Percentiles rank a stretch among this genome's conserved stretches.
Evolutionary conservation across 2,329 filamentous ascomycete species (phyloP).

Genomic region (Stagonosporopsis vannaccii): DNA sequence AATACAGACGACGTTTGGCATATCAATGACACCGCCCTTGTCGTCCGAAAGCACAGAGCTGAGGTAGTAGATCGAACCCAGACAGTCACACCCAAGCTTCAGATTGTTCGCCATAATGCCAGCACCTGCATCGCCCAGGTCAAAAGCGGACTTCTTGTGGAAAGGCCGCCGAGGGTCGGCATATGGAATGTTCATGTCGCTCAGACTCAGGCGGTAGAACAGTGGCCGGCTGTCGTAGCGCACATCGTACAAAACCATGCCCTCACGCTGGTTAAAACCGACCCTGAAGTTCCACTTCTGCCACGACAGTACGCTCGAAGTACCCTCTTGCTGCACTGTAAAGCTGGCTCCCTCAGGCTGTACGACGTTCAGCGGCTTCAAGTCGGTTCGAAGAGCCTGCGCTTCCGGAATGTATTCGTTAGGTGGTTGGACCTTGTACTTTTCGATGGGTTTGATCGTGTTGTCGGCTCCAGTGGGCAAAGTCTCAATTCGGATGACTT

Average conservation of each 20-base stretch:
- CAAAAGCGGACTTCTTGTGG: slow-evolving; percentile 74
- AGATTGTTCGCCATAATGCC: slow-evolving; percentile 74
- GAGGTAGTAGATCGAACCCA: slow-evolving; percentile 74
- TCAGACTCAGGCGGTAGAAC: slow-evolving; percentile 71
- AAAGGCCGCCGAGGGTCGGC: slow-evolving; percentile 71
- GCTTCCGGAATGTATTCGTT: slow-evolving; percentile 73
- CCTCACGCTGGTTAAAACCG: slow-evolving; percentile 73
- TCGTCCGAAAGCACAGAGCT: slow-evolving; percentile 65
- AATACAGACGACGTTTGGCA: slow-evolving; percentile 73
- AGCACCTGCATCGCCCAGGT: slow-evolving; percentile 71
- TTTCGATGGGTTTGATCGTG: slow-evolving; percentile 61
- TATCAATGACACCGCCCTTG: slow-evolving; percentile 64
- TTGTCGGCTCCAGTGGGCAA: slow-evolving; percentile 72
- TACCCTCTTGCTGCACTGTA: slow-evolving; percentile 59
- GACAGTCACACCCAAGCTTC: slow-evolving; percentile 73
- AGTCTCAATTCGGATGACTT: slow-evolving; percentile 73
- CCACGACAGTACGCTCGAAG: slow-evolving; percentile 66
- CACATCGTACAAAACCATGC: slow-evolving; percentile 72
- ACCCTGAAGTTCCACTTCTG: slow-evolving; percentile 77
- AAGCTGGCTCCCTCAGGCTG: slow-evolving; percentile 72
- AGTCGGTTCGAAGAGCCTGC: slow-evolving; percentile 65
- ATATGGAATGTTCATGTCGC: slow-evolving; percentile 71
- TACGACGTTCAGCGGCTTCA: slow-evolving; percentile 70
- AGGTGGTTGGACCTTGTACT: slow-evolving; percentile 65
- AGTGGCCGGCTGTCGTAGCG: slow-evolving; percentile 68